These are phyloP conservation scores for Podospora conica DNA, from an alignment of 495 filamentous ascomycete species.

Conservation along the genomic window DNA sequence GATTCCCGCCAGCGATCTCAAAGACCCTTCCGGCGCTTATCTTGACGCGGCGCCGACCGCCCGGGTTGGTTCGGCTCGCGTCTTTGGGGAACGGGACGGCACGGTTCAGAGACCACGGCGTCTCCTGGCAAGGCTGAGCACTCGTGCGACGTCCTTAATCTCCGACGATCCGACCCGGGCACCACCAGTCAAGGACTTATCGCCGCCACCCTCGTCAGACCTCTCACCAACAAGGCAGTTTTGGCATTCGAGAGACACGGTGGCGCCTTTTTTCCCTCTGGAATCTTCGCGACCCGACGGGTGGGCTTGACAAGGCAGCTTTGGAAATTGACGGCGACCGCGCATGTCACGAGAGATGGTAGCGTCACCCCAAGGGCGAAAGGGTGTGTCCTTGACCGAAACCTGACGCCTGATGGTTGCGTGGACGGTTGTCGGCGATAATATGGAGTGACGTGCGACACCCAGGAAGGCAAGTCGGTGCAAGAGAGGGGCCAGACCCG, in stretches of 20 bases:
- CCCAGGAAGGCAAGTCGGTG: neutral
- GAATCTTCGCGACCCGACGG: neutral
- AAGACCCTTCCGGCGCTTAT: neutral
- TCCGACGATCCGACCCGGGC: neutral
- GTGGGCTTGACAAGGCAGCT: neutral
- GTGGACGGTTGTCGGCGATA: neutral
- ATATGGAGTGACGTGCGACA: neutral
- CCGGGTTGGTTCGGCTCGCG: neutral
- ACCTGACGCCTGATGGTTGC: neutral
- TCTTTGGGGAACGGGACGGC: constrained; percentile 5
- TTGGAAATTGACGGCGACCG: neutral
- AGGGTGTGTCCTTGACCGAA: neutral
- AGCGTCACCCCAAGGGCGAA: neutral
- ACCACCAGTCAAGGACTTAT: neutral
- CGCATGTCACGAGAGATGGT: neutral
- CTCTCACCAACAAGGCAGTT: neutral
- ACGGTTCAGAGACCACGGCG: neutral
- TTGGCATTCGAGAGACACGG: neutral
- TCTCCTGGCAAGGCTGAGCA: constrained; percentile 8
- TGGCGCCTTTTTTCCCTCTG: neutral
- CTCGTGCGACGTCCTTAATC: constrained; percentile 8
- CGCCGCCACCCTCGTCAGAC: neutral
- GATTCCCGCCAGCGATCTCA: neutral
- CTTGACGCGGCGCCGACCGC: neutral
- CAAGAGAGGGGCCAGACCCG: neutral